Evolutionary conservation across 768 basidiomycete genomes (phyloP), one percentile per base, ranked within the genome.

Genomic region (Lenzites betulinus): DNA sequence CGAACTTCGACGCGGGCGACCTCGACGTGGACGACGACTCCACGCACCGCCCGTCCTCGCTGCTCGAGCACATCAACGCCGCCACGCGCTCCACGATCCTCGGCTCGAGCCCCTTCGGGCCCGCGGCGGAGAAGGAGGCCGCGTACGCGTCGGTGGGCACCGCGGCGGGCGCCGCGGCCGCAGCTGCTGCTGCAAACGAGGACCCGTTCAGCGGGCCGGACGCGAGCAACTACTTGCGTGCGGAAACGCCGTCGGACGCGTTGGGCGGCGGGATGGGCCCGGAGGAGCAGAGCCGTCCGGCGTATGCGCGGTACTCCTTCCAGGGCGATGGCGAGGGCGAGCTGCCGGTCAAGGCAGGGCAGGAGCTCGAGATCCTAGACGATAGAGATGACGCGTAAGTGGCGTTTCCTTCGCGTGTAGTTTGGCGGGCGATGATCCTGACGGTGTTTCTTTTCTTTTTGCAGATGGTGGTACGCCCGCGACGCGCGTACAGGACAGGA

Each of bases 381-480:
- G 90, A 93, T 72, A 80, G 82, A 66, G 92, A 94, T 74, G 79
- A 83, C 68, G 87, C 88, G 89, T 92, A 75, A 68, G 89, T 83
- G 18, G 18, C 9, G 26, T 46, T 33, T 56, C 13, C 8, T 3
- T 28, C 22, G 18, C 18, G 12, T 36, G 51, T 33, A n/a, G 50
- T 46, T 42, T 22, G 13, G 12, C 42, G 35, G 62, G 23, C 22
- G 13, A 50, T 18, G 49, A 44, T 25, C n/a, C 65, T 75, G 35
- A 71, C 62, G 51, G 28, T 50, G 33, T 22, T 12, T 60, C 51
- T 55, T 50, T 50, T 30, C 20, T 12, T 60, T 52, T 55, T 50
- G 54, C 60, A 94, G 94, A 47, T 98, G 95, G 95, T 97, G 94
- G 95, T 95, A 91, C 69, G 92, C 89, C 52, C 84, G 93, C 33